Conservation (phyloP, 2,329 filamentous ascomycete species). For the Fusarium sulawesiense region DNA sequence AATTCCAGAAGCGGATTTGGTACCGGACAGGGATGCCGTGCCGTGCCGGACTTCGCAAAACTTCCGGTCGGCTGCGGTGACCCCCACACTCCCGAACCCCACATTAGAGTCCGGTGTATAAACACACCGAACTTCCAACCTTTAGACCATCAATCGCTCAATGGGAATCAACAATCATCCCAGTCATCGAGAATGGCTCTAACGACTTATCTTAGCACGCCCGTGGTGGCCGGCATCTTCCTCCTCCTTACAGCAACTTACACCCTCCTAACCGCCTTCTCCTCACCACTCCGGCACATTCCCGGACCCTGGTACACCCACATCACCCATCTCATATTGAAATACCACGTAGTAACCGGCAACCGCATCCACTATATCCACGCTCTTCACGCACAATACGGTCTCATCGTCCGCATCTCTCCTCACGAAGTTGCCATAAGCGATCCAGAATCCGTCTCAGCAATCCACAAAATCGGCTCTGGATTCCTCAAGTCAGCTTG, state of each 20-base stretch:
- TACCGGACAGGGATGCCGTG: neutral
- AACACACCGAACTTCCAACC: neutral
- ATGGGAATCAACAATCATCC: too few relatives aligned
- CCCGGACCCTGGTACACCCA: constrained; percentile 26
- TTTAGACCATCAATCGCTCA: too few relatives aligned
- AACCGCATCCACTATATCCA: constrained; percentile 22
- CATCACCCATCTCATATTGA: constrained; percentile 14
- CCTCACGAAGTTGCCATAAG: constrained; percentile 12
- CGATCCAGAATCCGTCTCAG: constrained; percentile 10
- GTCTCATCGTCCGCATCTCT: neutral
- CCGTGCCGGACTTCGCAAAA: neutral
- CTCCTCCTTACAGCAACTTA: neutral
- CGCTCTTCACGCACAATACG: neutral
- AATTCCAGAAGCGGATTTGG: too few relatives aligned
- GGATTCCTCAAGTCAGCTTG: constrained; percentile 27
- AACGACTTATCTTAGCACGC: fast-evolving
- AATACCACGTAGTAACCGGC: neutral
- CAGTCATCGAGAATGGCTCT: too few relatives aligned
- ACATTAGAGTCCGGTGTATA: neutral
- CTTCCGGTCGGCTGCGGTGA: neutral
- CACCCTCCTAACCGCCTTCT: neutral
- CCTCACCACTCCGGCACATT: neutral
- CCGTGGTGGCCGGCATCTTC: neutral
- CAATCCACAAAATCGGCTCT: constrained; percentile 29
- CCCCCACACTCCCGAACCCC: neutral